Evolutionary conservation across 192 early-diverging fungal genomes (phyloP).

Genomic region (Backusella westeae): DNA sequence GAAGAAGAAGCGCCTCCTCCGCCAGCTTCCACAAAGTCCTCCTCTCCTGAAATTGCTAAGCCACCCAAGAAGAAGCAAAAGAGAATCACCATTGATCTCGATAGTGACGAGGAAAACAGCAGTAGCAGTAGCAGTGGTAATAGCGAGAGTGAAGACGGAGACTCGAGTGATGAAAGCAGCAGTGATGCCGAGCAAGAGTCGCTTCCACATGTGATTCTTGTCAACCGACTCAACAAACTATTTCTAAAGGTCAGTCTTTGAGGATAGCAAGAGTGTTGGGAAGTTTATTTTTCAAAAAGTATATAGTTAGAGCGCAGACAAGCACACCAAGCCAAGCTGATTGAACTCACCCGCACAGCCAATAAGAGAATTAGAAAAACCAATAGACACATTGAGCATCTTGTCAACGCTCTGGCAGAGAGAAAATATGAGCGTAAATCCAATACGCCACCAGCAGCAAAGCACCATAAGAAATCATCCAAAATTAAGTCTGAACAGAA

Average conservation of each 20-base stretch:
- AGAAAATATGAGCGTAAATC: neutral
- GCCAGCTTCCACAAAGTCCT: neutral
- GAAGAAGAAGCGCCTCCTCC: neutral
- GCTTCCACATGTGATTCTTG: neutral
- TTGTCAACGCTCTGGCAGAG: neutral
- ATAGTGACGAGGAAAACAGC: neutral
- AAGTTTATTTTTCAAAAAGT: neutral
- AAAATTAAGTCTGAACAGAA: neutral
- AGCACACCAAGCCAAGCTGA: neutral
- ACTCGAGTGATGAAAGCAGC: neutral
- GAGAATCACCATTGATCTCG: neutral
- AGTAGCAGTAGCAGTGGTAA: neutral
- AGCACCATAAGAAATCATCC: neutral
- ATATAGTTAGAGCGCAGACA: constrained; percentile 1
- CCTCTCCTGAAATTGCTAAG: neutral
- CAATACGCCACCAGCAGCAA: neutral
- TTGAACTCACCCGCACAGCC: neutral
- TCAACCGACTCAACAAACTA: neutral
- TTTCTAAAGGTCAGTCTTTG: neutral
- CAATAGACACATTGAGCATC: neutral
- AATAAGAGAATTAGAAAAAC: neutral
- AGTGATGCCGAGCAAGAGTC: neutral
- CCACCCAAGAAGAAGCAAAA: neutral
- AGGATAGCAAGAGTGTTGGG: neutral
- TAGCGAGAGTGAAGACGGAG: neutral